Base-by-base conservation (phyloP, 306 rosid species). In the Quercus berberidifolia region DNA sequence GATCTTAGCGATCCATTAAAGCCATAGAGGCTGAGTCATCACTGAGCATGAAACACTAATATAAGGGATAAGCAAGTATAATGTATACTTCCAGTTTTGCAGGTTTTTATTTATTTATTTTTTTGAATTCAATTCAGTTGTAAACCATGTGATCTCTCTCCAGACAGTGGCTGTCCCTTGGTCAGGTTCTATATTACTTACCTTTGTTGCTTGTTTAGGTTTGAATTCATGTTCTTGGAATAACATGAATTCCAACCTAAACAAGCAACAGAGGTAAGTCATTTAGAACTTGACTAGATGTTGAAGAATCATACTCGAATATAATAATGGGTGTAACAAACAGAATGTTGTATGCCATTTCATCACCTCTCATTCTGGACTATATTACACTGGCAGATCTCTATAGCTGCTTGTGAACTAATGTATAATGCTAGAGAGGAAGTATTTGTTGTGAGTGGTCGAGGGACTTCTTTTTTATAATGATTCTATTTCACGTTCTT, bases 341-440 rank as follows among this genome's bases (percentile, higher is more conserved):
- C 14, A 46, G 52, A 46, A 46, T 46, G 14, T 46, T 46, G 14
- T 46, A 46, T 46, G 15, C 52, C 2, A 46, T 46, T 46, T 46
- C 0, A 46, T 46, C 52, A 46, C 52, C 15, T 46, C 15, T 46
- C 14, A 46, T 46, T 46, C 52, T 46, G 52, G 52, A 46, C 52
- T 46, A 46, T 46, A 46, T 46, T 46, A 46, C 14, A 46, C 52
- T 46, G 52, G 52, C 52, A 11, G 52, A 46, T 46, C 52, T 46
- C 52, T 46, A 35, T 35, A 46, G 52, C 52, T 46, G 52, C 52
- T 46, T 46, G 52, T 11, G 52, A 46, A 12, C 14, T 46, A 46
- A 0, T 46, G 13, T 46, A 46, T 46, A 46, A 46, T 76, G 87
- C 99, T 69, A 94, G 84, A 77, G 99, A 92, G 19, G 97, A 95